Percentiles rank a stretch among this genome's conserved stretches.
Conservation (phyloP, 345 rosid genomes). For the Orychophragmus violaceus region DNA sequence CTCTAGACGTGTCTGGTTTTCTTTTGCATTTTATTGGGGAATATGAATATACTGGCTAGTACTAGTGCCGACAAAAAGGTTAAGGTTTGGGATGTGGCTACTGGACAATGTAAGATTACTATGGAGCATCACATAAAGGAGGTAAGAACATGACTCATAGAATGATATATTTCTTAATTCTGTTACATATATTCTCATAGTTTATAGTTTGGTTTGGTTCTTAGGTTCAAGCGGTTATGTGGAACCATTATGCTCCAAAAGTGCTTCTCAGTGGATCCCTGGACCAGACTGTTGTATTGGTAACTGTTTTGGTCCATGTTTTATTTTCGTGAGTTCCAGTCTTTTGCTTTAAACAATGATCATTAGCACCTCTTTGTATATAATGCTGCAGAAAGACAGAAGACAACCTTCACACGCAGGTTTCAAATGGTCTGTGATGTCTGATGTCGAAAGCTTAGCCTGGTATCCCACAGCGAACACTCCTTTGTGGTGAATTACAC, state of each 20-base stretch:
- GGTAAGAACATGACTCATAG: conserved; percentile 32
- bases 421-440: too few relatives aligned
- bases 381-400: too few relatives aligned
- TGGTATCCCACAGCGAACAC: too few relatives aligned
- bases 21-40: background rate
- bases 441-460: too few relatives aligned
- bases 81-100: conserved; percentile 82
- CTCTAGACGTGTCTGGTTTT: background rate
- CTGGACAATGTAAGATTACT: conserved; percentile 64
- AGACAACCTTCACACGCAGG: too few relatives aligned
- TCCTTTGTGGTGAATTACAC: too few relatives aligned
- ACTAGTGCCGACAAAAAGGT: conserved; percentile 76
- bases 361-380: background rate
- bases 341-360: background rate
- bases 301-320: background rate
- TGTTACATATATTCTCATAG: background rate
- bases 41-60: conserved; percentile 86
- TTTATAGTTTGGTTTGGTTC: background rate
- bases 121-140: conserved; percentile 81
- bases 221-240: too few relatives aligned
- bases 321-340: background rate
- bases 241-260: too few relatives aligned
- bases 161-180: background rate
- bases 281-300: too few relatives aligned
- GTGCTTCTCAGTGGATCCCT: too few relatives aligned